Evolutionary conservation across 2,329 filamentous ascomycete genomes (phyloP).

Genomic region (Waltergamsia citrina): DNA sequence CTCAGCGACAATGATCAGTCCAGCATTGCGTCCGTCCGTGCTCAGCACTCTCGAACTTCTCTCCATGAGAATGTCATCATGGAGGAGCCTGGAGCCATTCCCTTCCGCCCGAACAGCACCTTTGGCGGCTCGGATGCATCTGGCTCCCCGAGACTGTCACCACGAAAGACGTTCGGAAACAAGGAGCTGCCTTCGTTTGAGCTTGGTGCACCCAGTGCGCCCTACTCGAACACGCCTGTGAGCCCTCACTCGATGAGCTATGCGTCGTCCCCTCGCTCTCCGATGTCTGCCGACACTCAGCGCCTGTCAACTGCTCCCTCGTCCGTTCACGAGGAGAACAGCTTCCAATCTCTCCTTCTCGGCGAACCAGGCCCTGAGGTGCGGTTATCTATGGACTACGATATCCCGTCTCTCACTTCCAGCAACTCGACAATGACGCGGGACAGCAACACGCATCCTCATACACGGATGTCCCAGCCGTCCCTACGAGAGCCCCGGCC

Average conservation of each 20-base stretch:
- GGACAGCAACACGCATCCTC: constrained; percentile 43
- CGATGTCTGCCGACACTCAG: constrained; percentile 61
- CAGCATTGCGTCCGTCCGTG: constrained; percentile 23
- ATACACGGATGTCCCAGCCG: constrained; percentile 36
- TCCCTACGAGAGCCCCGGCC: constrained; percentile 47
- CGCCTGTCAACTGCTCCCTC: constrained; percentile 68
- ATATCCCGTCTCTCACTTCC: constrained; percentile 65
- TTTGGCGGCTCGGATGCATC: constrained; percentile 1
- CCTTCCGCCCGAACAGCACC: constrained; percentile 12
- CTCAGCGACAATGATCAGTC: constrained; percentile 27
- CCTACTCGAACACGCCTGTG: constrained; percentile 37
- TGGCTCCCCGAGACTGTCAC: constrained; percentile 8
- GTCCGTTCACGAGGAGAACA: constrained; percentile 61
- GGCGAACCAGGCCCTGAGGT: constrained; percentile 66
- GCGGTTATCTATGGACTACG: constrained; percentile 58
- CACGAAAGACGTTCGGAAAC: constrained; percentile 26
- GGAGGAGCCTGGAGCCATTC: constrained; percentile 34
- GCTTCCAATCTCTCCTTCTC: constrained; percentile 60
- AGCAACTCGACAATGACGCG: constrained; percentile 70
- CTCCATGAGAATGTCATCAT: constrained; percentile 41
- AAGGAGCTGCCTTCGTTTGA: constrained; percentile 43
- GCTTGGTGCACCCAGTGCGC: constrained; percentile 32
- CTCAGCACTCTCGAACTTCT: constrained; percentile 38
- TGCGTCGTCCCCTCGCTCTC: constrained; percentile 58
- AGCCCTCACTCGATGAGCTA: constrained; percentile 58